Evolutionary conservation across 2,329 filamentous ascomycete genomes (phyloP), one percentile per base, ranked within the genome.

Genomic region (Macrophomina pseudophaseolina): DNA sequence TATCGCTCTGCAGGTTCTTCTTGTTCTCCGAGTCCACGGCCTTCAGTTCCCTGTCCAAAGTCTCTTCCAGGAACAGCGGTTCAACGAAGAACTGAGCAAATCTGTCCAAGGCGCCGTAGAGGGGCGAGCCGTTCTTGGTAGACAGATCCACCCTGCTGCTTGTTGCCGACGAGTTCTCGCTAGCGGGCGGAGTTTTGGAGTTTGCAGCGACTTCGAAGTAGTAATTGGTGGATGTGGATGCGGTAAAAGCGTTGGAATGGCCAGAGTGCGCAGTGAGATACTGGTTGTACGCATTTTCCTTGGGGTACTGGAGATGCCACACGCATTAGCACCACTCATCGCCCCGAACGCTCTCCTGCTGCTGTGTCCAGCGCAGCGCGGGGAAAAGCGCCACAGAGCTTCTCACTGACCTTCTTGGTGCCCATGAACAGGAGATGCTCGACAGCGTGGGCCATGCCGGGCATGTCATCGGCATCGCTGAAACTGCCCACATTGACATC

Each of bases 341-440:
- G 46, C 38, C 40, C 42, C 16, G 32, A 51, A 56, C 48, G n/a
- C 42, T 8, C 56, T n/a, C 18, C 52, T 11, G 35, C 40, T 40
- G 40, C 12, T 44, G 54, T 64, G 48, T 38, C 44, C 32, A n/a
- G 30, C 33, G 6, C n/a, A 33, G 30, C 35, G 62, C 48, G 30
- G 35, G 16, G 28, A 51, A 18, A 51, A 30, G 12, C 48, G 23
- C 23, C 48, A 16, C 23, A 14, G 32, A 14, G 42, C 42, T 5
- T 16, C 46, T 18, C 16, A 70, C 78, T 70, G 78, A 90, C 88
- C 84, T 98, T 99, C 79, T 97, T 91, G 7, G 95, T 99, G 59
- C 95, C 95, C 95, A 99, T 98, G 82, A 99, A 99, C 30, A 99
- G 83, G 70, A 97, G 82, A 85, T 97, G 94, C 83, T 98, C 94